Percentiles rank a stretch among this genome's conserved stretches.
Conservation (phyloP, 2,329 filamentous ascomycete genomes). For the Clarireedia paspali region DNA sequence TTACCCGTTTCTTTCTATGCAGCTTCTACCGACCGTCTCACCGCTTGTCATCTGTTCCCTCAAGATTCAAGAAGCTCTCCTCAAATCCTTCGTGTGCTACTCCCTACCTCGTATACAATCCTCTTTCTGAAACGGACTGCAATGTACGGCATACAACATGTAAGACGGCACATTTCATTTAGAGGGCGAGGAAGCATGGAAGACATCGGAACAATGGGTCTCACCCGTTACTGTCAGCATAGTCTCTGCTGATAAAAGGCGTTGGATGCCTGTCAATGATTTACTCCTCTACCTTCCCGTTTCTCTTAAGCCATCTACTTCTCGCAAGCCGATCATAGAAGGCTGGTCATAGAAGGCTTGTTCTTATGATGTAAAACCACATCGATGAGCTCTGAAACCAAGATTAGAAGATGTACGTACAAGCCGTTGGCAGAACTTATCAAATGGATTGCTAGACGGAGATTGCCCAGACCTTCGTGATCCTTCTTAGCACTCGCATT, state of each 20-base stretch:
- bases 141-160: constrained; percentile 6
- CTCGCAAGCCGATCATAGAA: not conserved
- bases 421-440: not conserved
- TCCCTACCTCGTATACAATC: not conserved
- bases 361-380: not conserved
- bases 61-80: not conserved
- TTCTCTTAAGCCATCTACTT: not conserved
- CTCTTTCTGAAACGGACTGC: not conserved
- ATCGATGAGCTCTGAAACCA: not conserved
- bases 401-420: not conserved
- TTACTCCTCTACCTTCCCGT: constrained; percentile 5
- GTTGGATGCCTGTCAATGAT: not conserved
- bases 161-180: constrained; percentile 7
- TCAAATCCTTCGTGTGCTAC: constrained; percentile 4
- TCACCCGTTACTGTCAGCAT: not conserved
- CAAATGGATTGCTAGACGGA: constrained; percentile 2
- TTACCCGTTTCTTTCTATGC: not conserved
- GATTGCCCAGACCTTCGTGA: not conserved
- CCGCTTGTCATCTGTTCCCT: constrained; percentile 1
- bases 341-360: not conserved
- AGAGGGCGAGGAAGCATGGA: not conserved
- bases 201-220: not conserved
- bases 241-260: constrained; percentile 5
- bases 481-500: not conserved
- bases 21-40: not conserved